These are phyloP conservation scores for Sugiyamaella lignohabitans DNA, from an alignment of 805 yeast species.

Conservation along the genomic window DNA sequence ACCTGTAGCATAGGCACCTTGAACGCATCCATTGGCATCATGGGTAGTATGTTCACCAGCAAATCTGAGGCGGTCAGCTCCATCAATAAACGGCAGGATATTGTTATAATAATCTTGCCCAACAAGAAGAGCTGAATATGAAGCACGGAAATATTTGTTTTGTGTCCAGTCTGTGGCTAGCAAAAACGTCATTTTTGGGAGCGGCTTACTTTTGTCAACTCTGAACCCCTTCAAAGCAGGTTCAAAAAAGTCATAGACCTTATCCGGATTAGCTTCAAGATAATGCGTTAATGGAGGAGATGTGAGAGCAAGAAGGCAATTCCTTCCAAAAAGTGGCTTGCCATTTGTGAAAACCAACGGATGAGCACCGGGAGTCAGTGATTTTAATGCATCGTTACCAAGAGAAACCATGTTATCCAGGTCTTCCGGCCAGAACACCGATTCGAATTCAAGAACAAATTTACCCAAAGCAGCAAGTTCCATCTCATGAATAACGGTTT, in stretches of 20 bases:
- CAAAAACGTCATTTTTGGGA: constrained; percentile 36
- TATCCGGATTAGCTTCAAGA: constrained; percentile 42
- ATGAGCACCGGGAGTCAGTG: constrained; percentile 41
- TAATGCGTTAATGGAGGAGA: constrained; percentile 69
- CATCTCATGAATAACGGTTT: constrained; percentile 40
- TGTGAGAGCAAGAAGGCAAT: constrained; percentile 57
- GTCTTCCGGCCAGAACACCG: constrained; percentile 51
- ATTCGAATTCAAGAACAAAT: constrained; percentile 59
- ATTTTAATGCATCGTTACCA: constrained; percentile 28
- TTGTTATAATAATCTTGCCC: constrained; percentile 12
- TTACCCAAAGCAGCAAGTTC: constrained; percentile 69
- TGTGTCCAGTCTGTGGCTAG: constrained; percentile 60
- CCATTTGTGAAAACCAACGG: constrained; percentile 61
- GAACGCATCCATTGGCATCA: constrained; percentile 89
- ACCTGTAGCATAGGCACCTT: constrained; percentile 84
- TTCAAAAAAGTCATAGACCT: constrained; percentile 51
- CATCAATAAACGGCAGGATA: constrained; percentile 48
- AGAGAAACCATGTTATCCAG: constrained; percentile 45
- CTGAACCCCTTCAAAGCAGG: constrained; percentile 40
- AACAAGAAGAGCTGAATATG: constrained; percentile 52
- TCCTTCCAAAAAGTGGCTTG: constrained; percentile 41
- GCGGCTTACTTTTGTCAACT: constrained; percentile 21
- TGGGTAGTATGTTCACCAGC: constrained; percentile 87
- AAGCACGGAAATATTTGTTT: constrained; percentile 64
- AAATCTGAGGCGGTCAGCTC: constrained; percentile 58